These are phyloP conservation scores for Colletotrichum destructivum DNA, from an alignment of 2,329 filamentous ascomycete genomes.

Conservation along the genomic window DNA sequence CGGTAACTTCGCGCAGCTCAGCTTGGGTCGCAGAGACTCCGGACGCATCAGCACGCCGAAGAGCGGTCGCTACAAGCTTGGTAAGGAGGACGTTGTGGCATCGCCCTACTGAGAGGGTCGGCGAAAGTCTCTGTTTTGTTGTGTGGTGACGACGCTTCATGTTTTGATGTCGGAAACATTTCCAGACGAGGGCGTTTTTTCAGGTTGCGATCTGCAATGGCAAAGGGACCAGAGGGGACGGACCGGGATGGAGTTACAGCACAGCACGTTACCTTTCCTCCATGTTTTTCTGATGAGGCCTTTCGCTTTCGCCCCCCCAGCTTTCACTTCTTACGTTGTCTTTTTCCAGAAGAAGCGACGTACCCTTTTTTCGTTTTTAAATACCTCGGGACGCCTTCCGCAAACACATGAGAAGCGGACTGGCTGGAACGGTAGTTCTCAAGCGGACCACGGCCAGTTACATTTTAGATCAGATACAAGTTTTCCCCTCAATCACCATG, in stretches of 20 bases:
- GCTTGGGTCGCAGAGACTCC: conserved; percentile 65
- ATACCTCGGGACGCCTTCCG: conserved; percentile 26
- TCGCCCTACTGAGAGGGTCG: conserved; percentile 64
- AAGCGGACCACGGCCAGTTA: neutral
- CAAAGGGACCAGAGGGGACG: neutral
- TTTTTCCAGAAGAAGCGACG: conserved; percentile 2
- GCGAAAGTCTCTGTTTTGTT: neutral
- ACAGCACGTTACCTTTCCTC: conserved; percentile 11
- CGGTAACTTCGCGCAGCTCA: conserved; percentile 62
- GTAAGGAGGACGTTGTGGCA: conserved; percentile 88
- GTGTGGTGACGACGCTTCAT: conserved; percentile 3
- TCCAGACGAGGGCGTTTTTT: conserved; percentile 11
- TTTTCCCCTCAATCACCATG: neutral
- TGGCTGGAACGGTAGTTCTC: conserved; percentile 4
- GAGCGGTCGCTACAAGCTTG: conserved; percentile 79
- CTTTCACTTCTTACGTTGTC: neutral
- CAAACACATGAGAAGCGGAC: neutral
- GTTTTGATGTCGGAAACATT: conserved; percentile 18
- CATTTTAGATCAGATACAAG: neutral
- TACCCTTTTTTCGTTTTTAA: neutral
- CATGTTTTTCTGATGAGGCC: neutral
- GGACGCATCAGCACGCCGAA: conserved; percentile 67
- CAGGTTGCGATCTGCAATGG: conserved; percentile 15
- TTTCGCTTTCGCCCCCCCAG: neutral
- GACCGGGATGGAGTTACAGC: conserved; percentile 20